Evolutionary conservation across 805 yeast species (phyloP).

Genomic region (Suhomyces kilbournensis): DNA sequence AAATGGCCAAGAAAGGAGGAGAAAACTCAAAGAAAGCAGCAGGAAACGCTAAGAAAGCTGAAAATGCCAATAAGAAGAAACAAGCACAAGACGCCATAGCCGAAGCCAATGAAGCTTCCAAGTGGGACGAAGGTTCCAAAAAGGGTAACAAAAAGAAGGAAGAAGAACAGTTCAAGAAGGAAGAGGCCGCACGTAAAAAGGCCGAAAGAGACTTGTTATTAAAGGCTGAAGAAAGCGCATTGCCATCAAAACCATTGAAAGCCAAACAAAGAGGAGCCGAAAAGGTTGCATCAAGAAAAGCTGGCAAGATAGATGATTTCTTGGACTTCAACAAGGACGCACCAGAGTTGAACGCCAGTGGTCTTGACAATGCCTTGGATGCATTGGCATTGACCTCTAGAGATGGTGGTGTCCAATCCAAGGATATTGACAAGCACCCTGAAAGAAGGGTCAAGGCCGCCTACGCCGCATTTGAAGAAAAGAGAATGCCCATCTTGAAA

Average conservation of each 20-base stretch:
- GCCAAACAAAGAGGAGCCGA: constrained; percentile 65
- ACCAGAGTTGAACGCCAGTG: constrained; percentile 62
- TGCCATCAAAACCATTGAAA: constrained; percentile 54
- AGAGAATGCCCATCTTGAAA: constrained; percentile 67
- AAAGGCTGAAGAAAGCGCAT: constrained; percentile 59
- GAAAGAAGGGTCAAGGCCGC: constrained; percentile 89
- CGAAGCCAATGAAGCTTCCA: constrained; percentile 55
- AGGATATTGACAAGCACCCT: constrained; percentile 80
- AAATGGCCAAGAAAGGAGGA: constrained; percentile 47
- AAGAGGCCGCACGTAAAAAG: constrained; percentile 74
- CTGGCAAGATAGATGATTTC: constrained; percentile 68
- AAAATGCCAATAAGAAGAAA: constrained; percentile 55
- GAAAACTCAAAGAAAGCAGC: constrained; percentile 57
- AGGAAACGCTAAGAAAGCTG: constrained; percentile 67
- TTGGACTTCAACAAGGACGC: constrained; percentile 48
- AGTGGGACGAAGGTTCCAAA: constrained; percentile 74
- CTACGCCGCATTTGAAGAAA: constrained; percentile 64
- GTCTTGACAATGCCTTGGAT: constrained; percentile 74
- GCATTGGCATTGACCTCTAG: constrained; percentile 66
- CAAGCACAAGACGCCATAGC: constrained; percentile 46
- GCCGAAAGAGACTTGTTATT: constrained; percentile 75
- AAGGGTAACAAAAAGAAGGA: constrained; percentile 67
- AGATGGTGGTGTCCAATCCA: constrained; percentile 53
- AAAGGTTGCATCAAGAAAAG: constrained; percentile 57
- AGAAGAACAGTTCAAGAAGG: constrained; percentile 64